Evolutionary conservation across 441 rosid genomes (phyloP).

Genomic region (Syzygium syzygioides): DNA sequence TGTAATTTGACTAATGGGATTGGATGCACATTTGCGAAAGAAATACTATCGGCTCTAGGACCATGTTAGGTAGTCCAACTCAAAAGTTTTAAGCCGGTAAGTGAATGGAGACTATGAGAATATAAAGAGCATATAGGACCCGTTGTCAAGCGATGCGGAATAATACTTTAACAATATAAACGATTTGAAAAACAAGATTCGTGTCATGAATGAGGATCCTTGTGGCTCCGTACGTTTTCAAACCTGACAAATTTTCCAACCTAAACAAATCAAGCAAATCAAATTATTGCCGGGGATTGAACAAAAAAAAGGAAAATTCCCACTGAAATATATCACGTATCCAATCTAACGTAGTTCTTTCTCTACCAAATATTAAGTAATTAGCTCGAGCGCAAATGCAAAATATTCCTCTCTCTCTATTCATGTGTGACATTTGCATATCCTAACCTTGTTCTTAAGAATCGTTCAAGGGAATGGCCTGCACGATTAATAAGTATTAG

Average conservation of each 20-base stretch:
- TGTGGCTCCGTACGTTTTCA: neutral
- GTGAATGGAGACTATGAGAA: too few species aligned
- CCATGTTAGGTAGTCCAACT: too few species aligned
- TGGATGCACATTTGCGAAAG: too few species aligned
- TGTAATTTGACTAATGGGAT: too few species aligned
- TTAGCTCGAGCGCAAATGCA: neutral
- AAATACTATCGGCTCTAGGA: too few species aligned
- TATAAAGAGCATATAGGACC: too few species aligned
- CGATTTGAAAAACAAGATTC: neutral
- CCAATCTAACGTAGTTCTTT: neutral
- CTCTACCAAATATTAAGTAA: neutral
- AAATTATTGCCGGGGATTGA: neutral
- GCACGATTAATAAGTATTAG: neutral
- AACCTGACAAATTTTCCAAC: neutral
- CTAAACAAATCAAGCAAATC: neutral
- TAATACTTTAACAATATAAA: too few species aligned
- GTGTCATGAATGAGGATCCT: neutral
- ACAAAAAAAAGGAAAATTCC: neutral
- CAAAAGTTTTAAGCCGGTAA: too few species aligned
- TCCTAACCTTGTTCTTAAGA: neutral
- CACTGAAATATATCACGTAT: neutral
- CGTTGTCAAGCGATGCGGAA: too few species aligned
- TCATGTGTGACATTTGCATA: neutral
- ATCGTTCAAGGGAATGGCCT: neutral
- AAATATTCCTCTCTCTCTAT: neutral